Percentiles rank a stretch among this genome's conserved stretches.
Evolutionary conservation across 345 rosid species (phyloP).

Genomic region (Arabidopsis suecica): DNA sequence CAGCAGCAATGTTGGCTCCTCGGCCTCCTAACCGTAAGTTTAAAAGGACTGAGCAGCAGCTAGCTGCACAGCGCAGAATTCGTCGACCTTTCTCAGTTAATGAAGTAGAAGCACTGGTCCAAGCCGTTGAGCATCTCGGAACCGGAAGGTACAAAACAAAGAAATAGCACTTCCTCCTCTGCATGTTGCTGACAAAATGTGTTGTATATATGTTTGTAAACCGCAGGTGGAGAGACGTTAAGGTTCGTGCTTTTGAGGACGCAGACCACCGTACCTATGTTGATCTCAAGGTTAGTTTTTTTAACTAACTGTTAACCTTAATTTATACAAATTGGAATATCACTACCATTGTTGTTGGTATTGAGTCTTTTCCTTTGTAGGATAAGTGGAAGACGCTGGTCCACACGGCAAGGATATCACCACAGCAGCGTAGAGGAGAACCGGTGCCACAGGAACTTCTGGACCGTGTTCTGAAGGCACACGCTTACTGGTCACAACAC

Average conservation of each 20-base stretch:
- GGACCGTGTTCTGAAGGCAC: conserved; percentile 79
- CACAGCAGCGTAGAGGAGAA: conserved; percentile 95
- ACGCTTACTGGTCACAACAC: conserved; percentile 82
- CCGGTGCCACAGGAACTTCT: conserved; percentile 90
- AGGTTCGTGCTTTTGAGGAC: conserved; percentile 77
- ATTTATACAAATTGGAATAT: background rate
- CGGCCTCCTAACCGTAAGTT: conserved; percentile 61
- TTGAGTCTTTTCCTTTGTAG: conserved; percentile 52
- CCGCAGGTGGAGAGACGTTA: conserved; percentile 93
- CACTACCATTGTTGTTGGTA: background rate
- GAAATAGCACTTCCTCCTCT: background rate
- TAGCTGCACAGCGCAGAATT: conserved; percentile 82
- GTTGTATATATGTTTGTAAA: background rate
- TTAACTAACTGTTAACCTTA: background rate
- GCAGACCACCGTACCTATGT: conserved; percentile 97
- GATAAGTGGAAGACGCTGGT: conserved; percentile 98
- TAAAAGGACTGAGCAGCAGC: conserved; percentile 62
- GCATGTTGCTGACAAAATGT: too few relatives aligned
- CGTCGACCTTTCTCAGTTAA: conserved; percentile 97
- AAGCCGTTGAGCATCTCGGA: conserved; percentile 95
- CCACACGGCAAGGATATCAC: conserved; percentile 93
- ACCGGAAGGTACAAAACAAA: conserved; percentile 75
- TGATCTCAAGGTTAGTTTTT: conserved; percentile 74
- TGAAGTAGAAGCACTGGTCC: conserved; percentile 96
- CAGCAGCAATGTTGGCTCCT: conserved; percentile 55